A percentile compares a stretch with the other conserved stretches of the same genome.
Conservation (phyloP, 2,329 filamentous ascomycete species). For the Bipolaris victoriae region DNA sequence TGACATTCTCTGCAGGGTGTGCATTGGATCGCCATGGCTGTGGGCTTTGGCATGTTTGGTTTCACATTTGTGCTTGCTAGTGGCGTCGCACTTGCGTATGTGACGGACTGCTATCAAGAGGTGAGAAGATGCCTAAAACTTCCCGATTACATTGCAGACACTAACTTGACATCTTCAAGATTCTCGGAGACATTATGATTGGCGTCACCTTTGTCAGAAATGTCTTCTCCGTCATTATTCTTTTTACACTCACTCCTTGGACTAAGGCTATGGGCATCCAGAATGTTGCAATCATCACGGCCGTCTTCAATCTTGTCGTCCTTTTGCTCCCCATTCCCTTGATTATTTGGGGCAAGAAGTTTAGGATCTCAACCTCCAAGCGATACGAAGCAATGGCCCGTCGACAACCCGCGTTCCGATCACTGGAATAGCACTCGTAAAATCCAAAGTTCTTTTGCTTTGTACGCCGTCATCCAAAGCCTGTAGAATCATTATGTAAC, state of each 20-base stretch:
- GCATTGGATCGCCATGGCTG: slow-evolving; percentile 38
- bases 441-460: not conserved
- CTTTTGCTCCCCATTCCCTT: slow-evolving; percentile 26
- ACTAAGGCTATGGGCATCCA: slow-evolving; percentile 47
- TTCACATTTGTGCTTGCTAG: slow-evolving; percentile 46
- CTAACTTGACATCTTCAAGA: slow-evolving; percentile 20
- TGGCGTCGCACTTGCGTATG: slow-evolving; percentile 49
- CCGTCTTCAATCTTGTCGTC: slow-evolving; percentile 43
- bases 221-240: slow-evolving; percentile 51
- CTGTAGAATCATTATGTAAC: not conserved
- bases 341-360: slow-evolving; percentile 23
- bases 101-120: slow-evolving; percentile 44
- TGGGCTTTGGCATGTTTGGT: slow-evolving; percentile 49
- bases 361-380: slow-evolving; percentile 17
- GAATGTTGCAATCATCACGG: slow-evolving; percentile 52
- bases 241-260: slow-evolving; percentile 57
- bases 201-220: slow-evolving; percentile 56
- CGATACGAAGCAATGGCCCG: slow-evolving; percentile 20
- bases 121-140: slow-evolving; percentile 2
- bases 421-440: slow-evolving; percentile 2
- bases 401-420: slow-evolving; percentile 18
- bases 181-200: slow-evolving; percentile 57
- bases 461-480: not conserved
- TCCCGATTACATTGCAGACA: not conserved
- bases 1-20: slow-evolving; percentile 24